Evolutionary conservation across 768 basidiomycete species (phyloP).

Genomic region (Tricholoma matsutake): DNA sequence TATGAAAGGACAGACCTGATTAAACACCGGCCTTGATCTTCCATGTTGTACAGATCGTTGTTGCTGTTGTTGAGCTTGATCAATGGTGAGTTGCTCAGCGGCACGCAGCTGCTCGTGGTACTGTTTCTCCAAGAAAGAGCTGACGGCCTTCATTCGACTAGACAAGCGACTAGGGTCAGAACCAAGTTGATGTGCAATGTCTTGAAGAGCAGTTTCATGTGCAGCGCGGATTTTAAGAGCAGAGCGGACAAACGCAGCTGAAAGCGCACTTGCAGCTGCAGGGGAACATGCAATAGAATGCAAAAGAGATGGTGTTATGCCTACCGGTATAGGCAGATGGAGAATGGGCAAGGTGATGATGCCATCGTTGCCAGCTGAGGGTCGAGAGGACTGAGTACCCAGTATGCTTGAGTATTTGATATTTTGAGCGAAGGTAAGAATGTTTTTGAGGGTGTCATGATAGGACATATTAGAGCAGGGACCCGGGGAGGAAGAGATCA

Average conservation of each 20-base stretch:
- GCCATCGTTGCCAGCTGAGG: background rate
- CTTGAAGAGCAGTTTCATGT: background rate
- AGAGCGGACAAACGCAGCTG: background rate
- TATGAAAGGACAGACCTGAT: constrained; percentile 1
- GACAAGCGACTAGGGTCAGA: background rate
- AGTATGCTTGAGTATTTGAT: background rate
- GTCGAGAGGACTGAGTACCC: background rate
- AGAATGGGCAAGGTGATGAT: background rate
- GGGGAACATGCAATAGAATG: background rate
- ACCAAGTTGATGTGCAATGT: background rate
- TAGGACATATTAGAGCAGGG: background rate
- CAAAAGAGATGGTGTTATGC: background rate
- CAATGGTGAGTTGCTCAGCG: background rate
- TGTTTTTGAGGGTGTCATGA: background rate
- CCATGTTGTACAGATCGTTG: background rate
- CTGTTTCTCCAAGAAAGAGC: background rate
- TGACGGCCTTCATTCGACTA: background rate
- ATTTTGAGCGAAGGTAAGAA: background rate
- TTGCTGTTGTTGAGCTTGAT: background rate
- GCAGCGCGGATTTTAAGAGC: background rate
- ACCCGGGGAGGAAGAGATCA: too few species aligned
- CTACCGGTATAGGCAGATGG: background rate
- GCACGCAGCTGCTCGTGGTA: background rate
- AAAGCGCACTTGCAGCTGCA: background rate
- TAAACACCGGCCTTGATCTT: constrained; percentile 8